Conservation (phyloP, 106 monocot species). For the Alisma plantagoaquatica region DNA sequence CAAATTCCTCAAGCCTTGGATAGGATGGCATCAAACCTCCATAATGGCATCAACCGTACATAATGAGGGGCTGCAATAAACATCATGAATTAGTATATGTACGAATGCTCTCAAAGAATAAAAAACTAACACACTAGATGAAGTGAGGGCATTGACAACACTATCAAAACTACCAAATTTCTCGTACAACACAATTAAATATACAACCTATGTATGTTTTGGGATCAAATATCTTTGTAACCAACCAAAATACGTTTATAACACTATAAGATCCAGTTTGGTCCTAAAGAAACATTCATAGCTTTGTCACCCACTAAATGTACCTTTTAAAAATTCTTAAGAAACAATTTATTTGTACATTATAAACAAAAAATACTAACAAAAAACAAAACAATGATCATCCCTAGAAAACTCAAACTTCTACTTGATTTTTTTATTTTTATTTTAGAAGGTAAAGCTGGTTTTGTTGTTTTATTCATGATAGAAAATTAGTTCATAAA, state of each 20-base stretch:
- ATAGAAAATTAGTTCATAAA: too few species aligned
- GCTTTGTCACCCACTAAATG: not conserved
- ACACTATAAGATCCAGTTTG: constrained; percentile 94
- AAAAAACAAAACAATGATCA: not conserved
- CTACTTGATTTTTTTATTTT: too few species aligned
- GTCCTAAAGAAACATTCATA: constrained; percentile 60
- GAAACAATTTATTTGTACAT: not conserved
- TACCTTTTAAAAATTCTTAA: not conserved
- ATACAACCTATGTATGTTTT: constrained; percentile 95
- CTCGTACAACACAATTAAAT: constrained; percentile 93
- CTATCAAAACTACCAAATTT: constrained; percentile 86
- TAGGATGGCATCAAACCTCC: too few species aligned
- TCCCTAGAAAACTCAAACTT: too few species aligned
- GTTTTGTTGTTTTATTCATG: too few species aligned
- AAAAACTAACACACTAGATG: constrained; percentile 84
- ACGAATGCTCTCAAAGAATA: constrained; percentile 92
- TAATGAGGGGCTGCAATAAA: constrained; percentile 80
- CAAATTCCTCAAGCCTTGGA: too few species aligned
- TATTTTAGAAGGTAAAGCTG: too few species aligned
- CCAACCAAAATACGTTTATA: too few species aligned
- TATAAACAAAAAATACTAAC: not conserved
- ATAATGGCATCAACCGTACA: too few species aligned
- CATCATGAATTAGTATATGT: too few species aligned
- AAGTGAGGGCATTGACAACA: constrained; percentile 95
- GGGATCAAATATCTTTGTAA: constrained; percentile 89